Evolutionary conservation across 768 basidiomycete species (phyloP), one percentile per base, ranked within the genome.

Genomic region (Rhodosporidiobolus sp.): DNA sequence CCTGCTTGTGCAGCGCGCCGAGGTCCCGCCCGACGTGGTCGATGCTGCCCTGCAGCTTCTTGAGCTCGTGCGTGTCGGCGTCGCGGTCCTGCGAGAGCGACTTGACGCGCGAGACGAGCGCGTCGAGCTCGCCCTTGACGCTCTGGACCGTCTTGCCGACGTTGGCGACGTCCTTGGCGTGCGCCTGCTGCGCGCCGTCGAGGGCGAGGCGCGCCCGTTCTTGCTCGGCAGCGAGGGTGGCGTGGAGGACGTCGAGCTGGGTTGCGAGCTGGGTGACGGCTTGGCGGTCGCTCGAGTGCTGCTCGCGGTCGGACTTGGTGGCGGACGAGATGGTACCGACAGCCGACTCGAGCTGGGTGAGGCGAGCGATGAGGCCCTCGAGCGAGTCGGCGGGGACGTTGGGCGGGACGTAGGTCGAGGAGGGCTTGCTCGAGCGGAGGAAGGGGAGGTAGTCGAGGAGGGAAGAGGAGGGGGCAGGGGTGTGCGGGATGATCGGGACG

Each of bases 41-140:
- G 50, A 70, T 35, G 17, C 26, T 49, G 20, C 34, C 32, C 45
- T 67, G 48, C 7, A 72, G 48, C 26, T 46, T 30, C 5, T 20
- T 32, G 16, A 65, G n/a, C 8, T 60, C 38, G 6, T 32, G 22
- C 24, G 59, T 43, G 38, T 61, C 65, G 38, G 30, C 53, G 26
- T 32, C 12, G 14, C 55, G 70, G 17, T 48, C 59, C 6, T 55
- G n/a, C n/a, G 53, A 50, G 19, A 70, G 48, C 38, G 58, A 14
- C 14, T 73, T 63, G 26, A 81, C 70, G 11, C 82, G 77, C 60
- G 80, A 78, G 35, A 79, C 79, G 69, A 82, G 77, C n/a, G 78
- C 65, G 2, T 73, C 77, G 63, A 75, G 48, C 1, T 75, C 66
- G 17, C 30, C 50, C 60, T 62, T 60, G 46, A 67, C 68, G 52